Evolutionary conservation across 768 basidiomycete species (phyloP), one percentile per base, ranked within the genome.

Genomic region (Serpula lacrymans): DNA sequence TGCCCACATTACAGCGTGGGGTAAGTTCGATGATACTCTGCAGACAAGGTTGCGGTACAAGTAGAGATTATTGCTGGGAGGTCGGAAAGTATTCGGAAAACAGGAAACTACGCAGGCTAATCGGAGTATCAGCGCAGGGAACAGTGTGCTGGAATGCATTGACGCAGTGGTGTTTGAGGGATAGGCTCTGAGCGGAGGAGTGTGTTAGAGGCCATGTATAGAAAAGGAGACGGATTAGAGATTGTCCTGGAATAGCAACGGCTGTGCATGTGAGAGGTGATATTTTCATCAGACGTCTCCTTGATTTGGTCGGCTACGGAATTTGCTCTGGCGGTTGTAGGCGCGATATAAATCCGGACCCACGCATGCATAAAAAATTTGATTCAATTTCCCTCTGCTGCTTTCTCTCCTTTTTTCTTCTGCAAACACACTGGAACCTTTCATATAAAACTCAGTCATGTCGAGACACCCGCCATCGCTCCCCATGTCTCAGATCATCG

Each of bases 401-500:
- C n/a, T n/a, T n/a, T 33, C 23, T 34, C 37, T 17, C 37, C 25
- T 39, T 36, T 33, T 26, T 47, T 28, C 27, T 48, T 36, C 47
- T 40, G 38, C 44, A 17, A 33, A 34, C 39, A 34, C 42, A 17
- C 34, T 48, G 20, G 30, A 37, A 34, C 36, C 32, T 47, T 42
- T 46, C 8, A 18, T 34, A 29, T 47, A 54, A 7, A 35, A 43
- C 1, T 43, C 47, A 18, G 22, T 26, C 40, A 42, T 49, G 28
- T 51, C 59, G 34, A 59, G 52, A 12, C 17, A 42, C 44, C 65
- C 63, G 30, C 61, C 64, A 33, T 49, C 66, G 46, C 59, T 71
- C 36, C 55, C 71, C 52, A 77, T 80, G 72, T 76, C 79, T 50
- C 72, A 77, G 48, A 69, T 82, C 54, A 75, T 79, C 55, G 65